Conservation (phyloP, 1,139 yeast genomes). For the Debaryomyces singareniensis region DNA sequence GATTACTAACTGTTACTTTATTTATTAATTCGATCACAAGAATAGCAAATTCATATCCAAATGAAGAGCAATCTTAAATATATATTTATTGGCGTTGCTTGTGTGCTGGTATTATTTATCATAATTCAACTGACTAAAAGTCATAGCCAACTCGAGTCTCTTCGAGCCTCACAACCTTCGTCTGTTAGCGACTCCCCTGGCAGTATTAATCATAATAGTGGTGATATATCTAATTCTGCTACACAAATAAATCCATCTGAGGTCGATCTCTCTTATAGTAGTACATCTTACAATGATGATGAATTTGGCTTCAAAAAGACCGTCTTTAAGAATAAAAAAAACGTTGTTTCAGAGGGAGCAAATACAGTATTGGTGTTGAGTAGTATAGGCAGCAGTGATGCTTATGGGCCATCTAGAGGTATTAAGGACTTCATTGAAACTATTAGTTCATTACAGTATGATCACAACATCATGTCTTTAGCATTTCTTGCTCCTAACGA, state of each 20-base stretch:
- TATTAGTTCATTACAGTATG: slow-evolving; percentile 12
- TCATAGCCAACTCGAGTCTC: no score
- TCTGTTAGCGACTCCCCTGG: no score
- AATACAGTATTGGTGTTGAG: slow-evolving; percentile 18
- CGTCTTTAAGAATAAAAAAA: slow-evolving; percentile 5
- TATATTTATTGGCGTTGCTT: no score
- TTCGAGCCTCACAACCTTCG: no score
- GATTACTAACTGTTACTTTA: no score
- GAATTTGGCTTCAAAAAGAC: background rate
- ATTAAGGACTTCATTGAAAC: slow-evolving; percentile 20
- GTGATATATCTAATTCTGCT: background rate
- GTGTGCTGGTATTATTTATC: no score
- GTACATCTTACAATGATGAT: background rate
- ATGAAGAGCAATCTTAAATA: no score
- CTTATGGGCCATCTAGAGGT: slow-evolving; percentile 22
- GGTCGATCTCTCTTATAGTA: background rate
- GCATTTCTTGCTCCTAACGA: slow-evolving; percentile 23
- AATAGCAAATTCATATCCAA: no score
- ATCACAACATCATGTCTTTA: slow-evolving; percentile 15
- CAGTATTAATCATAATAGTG: no score
- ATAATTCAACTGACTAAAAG: no score
- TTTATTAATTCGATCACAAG: no score
- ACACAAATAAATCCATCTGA: background rate
- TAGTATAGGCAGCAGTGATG: slow-evolving; percentile 17
- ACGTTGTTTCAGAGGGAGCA: slow-evolving; percentile 2